Base-by-base conservation (phyloP, 2,329 filamentous ascomycete species). In the Aaosphaeria pasadenensis region DNA sequence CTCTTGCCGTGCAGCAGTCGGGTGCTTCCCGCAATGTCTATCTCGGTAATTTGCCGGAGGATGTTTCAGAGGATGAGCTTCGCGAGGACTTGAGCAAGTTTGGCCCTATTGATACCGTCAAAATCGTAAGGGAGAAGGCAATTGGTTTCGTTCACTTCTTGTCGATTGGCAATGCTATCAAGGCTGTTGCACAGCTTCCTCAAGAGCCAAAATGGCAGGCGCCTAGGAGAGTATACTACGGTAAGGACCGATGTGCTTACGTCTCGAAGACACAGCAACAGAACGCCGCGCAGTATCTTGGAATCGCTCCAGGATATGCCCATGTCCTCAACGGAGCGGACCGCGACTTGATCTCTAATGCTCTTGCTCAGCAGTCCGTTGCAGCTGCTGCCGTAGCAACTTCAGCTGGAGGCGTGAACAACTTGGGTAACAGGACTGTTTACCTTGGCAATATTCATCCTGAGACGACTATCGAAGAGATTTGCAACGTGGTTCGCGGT, bases 261-360 rank as follows among this genome's bases (percentile, higher is more conserved):
- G 92, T 99, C 45, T 99, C 94, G 50, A 99, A 99, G 82, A 99
- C 94, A 0, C 94, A 99, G 74, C 94, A 99, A 76, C 94, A 99
- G 74, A 99, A 99, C 63, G 94, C 94, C 6, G 94, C 94, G 32
- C 94, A 99, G 73, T 99, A 97, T 70, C 82, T 99, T 28, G 94
- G 94, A 47, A 99, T 99, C 63, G 91, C 94, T 17, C 94, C 94
- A 35, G 92, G 92, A 30, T 96, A 97, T 65, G 91, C 94, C 17
- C 91, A 97, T 70, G 92, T 96, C 71, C 80, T 99, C 57, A 97
- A 96, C 60, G 91, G 91, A 43, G 92, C 92, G 45, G 94, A 99
- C 70, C 89, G 92, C 44, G 94, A 99, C 65, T 80, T 99, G 60
- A 97, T 99, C 67, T 96, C 92, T 13, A 97, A 89, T 63, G 92